These are phyloP conservation scores for Akanthomyces dipterigenus DNA, from an alignment of 2,329 filamentous ascomycete genomes.

Conservation along the genomic window DNA sequence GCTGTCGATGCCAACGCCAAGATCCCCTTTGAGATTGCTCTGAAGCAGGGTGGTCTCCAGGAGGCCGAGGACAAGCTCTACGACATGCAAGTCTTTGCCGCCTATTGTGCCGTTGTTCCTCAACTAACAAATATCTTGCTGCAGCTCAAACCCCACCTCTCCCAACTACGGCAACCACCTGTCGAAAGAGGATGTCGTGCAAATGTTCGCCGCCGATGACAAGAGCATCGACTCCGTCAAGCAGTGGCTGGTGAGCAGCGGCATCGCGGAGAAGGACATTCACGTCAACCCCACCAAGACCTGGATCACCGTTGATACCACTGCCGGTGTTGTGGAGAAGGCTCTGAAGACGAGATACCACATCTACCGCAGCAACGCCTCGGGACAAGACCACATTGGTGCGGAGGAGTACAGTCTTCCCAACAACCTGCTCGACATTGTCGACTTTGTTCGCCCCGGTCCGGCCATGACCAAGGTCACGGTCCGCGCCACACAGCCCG, in stretches of 20 bases:
- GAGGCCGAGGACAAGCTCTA: constrained; percentile 36
- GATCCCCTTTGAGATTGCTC: constrained; percentile 36
- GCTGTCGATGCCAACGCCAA: constrained; percentile 14
- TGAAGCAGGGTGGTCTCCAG: constrained; percentile 40
- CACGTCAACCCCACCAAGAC: constrained; percentile 42
- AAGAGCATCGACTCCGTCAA: constrained; percentile 44
- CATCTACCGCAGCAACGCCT: constrained; percentile 35
- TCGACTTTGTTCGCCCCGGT: constrained; percentile 37
- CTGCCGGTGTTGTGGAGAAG: constrained; percentile 44
- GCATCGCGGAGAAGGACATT: constrained; percentile 41
- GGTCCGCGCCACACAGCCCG: not conserved
- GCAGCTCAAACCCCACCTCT: constrained; percentile 34
- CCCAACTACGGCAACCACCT: constrained; percentile 41
- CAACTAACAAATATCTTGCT: not conserved
- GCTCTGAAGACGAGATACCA: constrained; percentile 48
- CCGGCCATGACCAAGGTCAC: constrained; percentile 29
- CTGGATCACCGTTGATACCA: constrained; percentile 50
- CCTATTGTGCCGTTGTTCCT: too few species aligned
- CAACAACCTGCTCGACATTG: constrained; percentile 26
- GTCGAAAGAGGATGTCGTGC: constrained; percentile 34
- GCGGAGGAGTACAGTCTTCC: constrained; percentile 37
- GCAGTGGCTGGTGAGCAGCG: constrained; percentile 46
- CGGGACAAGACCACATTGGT: constrained; percentile 30
- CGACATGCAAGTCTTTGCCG: constrained; percentile 24
- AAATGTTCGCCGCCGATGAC: constrained; percentile 34